A percentile compares a stretch with the other conserved stretches of the same genome.
Conservation (phyloP, 2,329 filamentous ascomycete species). For the Penicillium crustosum region DNA sequence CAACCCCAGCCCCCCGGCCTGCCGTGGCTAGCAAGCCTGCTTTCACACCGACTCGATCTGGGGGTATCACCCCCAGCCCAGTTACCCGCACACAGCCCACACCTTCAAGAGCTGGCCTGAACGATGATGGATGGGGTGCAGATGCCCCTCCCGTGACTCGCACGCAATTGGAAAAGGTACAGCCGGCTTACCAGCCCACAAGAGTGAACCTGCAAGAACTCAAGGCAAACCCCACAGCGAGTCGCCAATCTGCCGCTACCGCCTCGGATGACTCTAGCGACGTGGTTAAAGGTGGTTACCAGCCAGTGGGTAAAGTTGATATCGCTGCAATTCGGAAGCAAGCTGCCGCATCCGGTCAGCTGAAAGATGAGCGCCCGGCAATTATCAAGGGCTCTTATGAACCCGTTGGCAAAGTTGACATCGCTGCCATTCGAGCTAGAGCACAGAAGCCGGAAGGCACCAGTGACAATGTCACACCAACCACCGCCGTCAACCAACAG, state of each 20-base stretch:
- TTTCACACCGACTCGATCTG: constrained; percentile 73
- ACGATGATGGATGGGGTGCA: constrained; percentile 88
- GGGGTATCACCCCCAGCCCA: constrained; percentile 64
- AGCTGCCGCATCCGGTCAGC: constrained; percentile 59
- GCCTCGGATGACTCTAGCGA: constrained; percentile 55
- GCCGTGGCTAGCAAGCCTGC: constrained; percentile 84
- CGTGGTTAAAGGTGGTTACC: constrained; percentile 82
- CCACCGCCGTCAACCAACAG: constrained; percentile 47
- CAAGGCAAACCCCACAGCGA: constrained; percentile 62
- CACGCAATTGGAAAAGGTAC: constrained; percentile 85
- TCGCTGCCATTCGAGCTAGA: constrained; percentile 84
- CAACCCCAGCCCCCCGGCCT: constrained; percentile 59
- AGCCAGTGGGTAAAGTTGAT: constrained; percentile 95
- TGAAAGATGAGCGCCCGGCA: constrained; percentile 73
- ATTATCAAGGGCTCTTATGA: constrained; percentile 91
- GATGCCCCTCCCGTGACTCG: constrained; percentile 91
- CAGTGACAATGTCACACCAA: constrained; percentile 46
- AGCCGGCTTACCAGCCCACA: constrained; percentile 88
- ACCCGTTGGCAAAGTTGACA: constrained; percentile 94
- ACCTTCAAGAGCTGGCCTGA: constrained; percentile 57
- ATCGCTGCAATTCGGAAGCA: constrained; percentile 83
- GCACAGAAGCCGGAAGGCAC: constrained; percentile 62
- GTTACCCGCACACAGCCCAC: constrained; percentile 51
- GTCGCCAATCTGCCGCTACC: constrained; percentile 51
- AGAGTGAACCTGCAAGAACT: constrained; percentile 92